These are phyloP conservation scores for Raddia distichophylla DNA, from an alignment of 176 grass and related monocot species.

Conservation along the genomic window DNA sequence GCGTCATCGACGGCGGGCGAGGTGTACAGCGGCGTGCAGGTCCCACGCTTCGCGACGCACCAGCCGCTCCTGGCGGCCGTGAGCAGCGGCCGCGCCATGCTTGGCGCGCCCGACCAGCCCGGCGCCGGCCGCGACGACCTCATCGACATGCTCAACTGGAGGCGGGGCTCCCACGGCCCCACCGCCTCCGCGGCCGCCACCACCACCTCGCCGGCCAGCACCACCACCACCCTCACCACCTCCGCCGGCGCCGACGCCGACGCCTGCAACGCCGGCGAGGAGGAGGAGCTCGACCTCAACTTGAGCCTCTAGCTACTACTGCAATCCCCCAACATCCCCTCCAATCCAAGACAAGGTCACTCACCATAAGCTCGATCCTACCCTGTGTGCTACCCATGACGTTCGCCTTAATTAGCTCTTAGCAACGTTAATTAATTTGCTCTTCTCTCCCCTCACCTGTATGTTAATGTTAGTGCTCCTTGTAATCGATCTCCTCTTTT, in stretches of 20 bases:
- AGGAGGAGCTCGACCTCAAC: conserved; percentile 66
- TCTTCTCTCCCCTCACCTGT: conserved; percentile 12
- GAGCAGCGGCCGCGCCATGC: conserved; percentile 50
- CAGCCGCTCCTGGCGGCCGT: conserved; percentile 39
- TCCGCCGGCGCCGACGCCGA: not conserved
- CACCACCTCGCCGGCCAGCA: conserved; percentile 40
- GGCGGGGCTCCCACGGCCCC: conserved; percentile 64
- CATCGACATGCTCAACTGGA: conserved; percentile 92
- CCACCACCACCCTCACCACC: conserved; percentile 36
- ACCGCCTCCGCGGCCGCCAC: conserved; percentile 12
- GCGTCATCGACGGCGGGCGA: not conserved
- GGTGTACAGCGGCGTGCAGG: not conserved
- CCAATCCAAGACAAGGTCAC: conserved; percentile 6
- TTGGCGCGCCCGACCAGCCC: conserved; percentile 43
- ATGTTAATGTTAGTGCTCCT: conserved; percentile 43
- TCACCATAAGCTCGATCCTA: not conserved
- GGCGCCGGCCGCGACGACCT: conserved; percentile 62
- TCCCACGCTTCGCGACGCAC: conserved; percentile 57
- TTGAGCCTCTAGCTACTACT: conserved; percentile 55
- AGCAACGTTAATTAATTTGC: conserved; percentile 48
- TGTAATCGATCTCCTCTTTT: conserved; percentile 6
- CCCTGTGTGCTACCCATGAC: conserved; percentile 4
- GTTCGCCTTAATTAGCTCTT: conserved; percentile 38
- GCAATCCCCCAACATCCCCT: not conserved
- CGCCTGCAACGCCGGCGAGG: not conserved